Percentiles rank a stretch among this genome's conserved stretches.
These are phyloP conservation scores for Bretziella fagacearum DNA, from an alignment of 2,329 filamentous ascomycete genomes.

Conservation along the genomic window DNA sequence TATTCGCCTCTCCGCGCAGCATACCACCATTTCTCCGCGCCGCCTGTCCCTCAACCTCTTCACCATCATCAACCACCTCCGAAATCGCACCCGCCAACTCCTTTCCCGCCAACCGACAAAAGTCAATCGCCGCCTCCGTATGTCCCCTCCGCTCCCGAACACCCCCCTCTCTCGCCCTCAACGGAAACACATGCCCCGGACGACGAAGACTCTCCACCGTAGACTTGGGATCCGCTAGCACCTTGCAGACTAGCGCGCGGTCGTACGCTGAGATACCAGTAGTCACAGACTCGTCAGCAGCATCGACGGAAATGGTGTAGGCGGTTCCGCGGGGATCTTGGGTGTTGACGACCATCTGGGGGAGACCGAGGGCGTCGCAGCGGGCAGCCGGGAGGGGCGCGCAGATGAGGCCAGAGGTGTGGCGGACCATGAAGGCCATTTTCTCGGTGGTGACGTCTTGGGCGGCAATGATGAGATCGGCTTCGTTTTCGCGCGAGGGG, in stretches of 20 bases:
- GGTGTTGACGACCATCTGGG: conserved; percentile 64
- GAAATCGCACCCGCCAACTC: conserved; percentile 64
- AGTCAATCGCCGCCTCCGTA: conserved; percentile 84
- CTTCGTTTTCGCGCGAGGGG: conserved; percentile 87
- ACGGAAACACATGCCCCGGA: conserved; percentile 79
- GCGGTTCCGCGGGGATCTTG: conserved; percentile 82
- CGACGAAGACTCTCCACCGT: conserved; percentile 50
- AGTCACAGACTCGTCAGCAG: conserved; percentile 51
- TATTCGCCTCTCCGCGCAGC: conserved; percentile 77
- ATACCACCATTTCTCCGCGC: conserved; percentile 57
- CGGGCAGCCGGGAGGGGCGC: conserved; percentile 58
- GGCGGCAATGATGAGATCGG: conserved; percentile 90
- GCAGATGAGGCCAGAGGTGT: conserved; percentile 84
- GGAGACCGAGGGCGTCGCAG: conserved; percentile 55
- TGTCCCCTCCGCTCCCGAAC: conserved; percentile 68
- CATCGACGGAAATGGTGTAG: conserved; percentile 82
- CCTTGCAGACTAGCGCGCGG: conserved; percentile 62
- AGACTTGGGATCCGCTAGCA: conserved; percentile 50
- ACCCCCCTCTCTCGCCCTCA: conserved; percentile 63
- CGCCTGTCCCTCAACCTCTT: conserved; percentile 50
- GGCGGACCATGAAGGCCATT: conserved; percentile 90
- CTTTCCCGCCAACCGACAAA: conserved; percentile 74
- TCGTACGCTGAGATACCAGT: conserved; percentile 88
- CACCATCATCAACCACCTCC: conserved; percentile 79
- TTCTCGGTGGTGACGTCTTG: conserved; percentile 69